Conservation (phyloP, 2,329 filamentous ascomycete genomes). For the Colletotrichum australisinense region DNA sequence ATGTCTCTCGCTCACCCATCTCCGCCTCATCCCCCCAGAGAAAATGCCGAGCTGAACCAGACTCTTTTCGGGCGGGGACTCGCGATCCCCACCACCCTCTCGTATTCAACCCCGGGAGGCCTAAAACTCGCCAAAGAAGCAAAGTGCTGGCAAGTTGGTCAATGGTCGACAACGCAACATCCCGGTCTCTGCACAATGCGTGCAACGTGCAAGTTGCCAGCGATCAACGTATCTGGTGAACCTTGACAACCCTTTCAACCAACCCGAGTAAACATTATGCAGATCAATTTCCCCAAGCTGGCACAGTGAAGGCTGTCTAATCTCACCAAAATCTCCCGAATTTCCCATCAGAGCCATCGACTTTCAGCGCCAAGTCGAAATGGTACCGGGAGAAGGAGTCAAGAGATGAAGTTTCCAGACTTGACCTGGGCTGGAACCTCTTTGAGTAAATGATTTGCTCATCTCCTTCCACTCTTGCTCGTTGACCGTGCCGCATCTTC, state of each 20-base stretch:
- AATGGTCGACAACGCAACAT: not conserved
- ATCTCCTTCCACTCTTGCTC: not conserved
- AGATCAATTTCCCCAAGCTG: not conserved
- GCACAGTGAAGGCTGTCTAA: not conserved
- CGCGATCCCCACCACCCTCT: not conserved
- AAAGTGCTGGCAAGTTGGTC: not conserved
- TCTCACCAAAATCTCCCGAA: not conserved
- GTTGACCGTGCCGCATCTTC: too few species aligned
- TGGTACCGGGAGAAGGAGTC: not conserved
- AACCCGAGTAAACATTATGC: not conserved
- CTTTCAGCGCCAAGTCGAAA: not conserved
- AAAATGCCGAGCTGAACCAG: not conserved
- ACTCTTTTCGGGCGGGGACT: not conserved
- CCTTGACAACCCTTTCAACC: not conserved
- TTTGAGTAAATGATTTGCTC: not conserved
- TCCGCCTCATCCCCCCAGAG: not conserved
- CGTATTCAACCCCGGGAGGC: not conserved
- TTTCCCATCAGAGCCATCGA: not conserved
- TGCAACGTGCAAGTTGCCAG: not conserved
- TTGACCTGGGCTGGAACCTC: not conserved
- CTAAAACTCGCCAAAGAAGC: not conserved
- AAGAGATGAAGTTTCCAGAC: not conserved
- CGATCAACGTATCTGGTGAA: not conserved
- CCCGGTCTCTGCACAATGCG: not conserved
- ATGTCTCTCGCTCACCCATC: not conserved